phyloP scores from a whole-genome alignment of 108 stramenopile genomes.

The Hondaea fermentalgiana region DNA sequence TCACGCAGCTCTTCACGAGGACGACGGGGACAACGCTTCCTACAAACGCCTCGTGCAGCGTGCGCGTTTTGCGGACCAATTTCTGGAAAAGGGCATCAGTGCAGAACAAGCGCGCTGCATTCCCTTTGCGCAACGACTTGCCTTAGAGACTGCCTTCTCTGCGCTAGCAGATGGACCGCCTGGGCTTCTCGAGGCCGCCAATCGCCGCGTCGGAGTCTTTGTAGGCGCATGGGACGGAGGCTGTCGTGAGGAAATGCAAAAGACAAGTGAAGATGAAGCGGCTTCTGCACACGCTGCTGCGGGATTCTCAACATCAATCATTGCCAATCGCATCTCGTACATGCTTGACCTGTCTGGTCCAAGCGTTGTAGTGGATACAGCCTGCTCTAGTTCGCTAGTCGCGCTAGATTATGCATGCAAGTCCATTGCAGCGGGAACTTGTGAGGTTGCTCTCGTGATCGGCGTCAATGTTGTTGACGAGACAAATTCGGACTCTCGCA shows the following conservation, averaged over 20 bases:
- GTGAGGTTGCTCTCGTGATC: conserved; percentile 1
- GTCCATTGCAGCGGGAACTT: neutral
- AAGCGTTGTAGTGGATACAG: conserved; percentile 20
- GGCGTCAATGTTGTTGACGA: conserved; percentile 4
- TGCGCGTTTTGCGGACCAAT: neutral
- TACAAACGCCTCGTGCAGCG: neutral
- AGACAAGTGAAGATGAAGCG: no score
- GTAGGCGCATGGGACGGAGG: neutral
- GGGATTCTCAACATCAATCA: neutral
- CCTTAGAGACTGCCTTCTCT: neutral
- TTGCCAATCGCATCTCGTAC: conserved; percentile 22
- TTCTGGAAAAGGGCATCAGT: neutral
- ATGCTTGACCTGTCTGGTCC: conserved; percentile 14
- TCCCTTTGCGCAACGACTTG: neutral
- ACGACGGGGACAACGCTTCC: neutral
- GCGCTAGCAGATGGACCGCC: neutral
- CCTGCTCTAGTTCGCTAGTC: conserved; percentile 25
- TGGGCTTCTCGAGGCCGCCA: neutral
- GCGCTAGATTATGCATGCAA: neutral
- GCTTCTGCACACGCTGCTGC: neutral
- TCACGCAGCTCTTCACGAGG: neutral
- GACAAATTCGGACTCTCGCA: neutral
- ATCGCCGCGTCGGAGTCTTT: neutral
- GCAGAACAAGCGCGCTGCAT: neutral
- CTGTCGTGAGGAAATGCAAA: neutral